Percentiles rank a stretch among this genome's conserved stretches.
phyloP scores from a whole-genome alignment of 306 rosid genomes.

The Corylus avellana region DNA sequence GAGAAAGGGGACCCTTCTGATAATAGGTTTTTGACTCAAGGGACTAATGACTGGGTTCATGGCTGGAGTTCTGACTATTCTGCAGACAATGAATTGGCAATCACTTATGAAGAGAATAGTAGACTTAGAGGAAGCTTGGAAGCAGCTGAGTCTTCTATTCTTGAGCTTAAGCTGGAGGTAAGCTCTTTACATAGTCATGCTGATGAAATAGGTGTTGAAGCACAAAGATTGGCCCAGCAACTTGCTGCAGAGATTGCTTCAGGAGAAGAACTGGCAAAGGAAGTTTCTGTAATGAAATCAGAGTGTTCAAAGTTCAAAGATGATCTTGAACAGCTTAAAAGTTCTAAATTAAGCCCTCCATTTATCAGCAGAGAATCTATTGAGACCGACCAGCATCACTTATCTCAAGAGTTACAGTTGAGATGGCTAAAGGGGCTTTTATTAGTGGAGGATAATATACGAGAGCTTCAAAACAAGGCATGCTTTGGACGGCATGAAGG shows the following conservation, averaged over 20 bases:
- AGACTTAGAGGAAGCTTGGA: constrained; percentile 72
- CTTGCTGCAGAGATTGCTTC: constrained; percentile 81
- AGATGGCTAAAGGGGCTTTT: constrained; percentile 70
- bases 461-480: constrained; percentile 65
- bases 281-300: constrained; percentile 67
- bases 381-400: constrained; percentile 42
- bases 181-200: constrained; percentile 70
- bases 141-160: constrained; percentile 72
- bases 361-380: constrained; percentile 40
- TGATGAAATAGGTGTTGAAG: constrained; percentile 68
- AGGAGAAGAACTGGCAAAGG: constrained; percentile 70
- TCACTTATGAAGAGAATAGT: constrained; percentile 65
- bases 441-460: constrained; percentile 77
- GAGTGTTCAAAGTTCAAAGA: constrained; percentile 77
- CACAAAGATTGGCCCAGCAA: constrained; percentile 61
- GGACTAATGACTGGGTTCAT: constrained; percentile 67
- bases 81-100: constrained; percentile 54
- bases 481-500: constrained; percentile 67
- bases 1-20: constrained; percentile 68
- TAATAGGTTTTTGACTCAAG: constrained; percentile 47
- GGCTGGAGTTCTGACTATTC: constrained; percentile 73
- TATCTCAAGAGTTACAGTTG: constrained; percentile 52
- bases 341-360: constrained; percentile 49
- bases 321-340: constrained; percentile 61
- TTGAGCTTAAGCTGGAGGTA: constrained; percentile 69